Evolutionary conservation across 768 basidiomycete genomes (phyloP), one percentile per base, ranked within the genome.

Genomic region (Pulveroboletus frians): DNA sequence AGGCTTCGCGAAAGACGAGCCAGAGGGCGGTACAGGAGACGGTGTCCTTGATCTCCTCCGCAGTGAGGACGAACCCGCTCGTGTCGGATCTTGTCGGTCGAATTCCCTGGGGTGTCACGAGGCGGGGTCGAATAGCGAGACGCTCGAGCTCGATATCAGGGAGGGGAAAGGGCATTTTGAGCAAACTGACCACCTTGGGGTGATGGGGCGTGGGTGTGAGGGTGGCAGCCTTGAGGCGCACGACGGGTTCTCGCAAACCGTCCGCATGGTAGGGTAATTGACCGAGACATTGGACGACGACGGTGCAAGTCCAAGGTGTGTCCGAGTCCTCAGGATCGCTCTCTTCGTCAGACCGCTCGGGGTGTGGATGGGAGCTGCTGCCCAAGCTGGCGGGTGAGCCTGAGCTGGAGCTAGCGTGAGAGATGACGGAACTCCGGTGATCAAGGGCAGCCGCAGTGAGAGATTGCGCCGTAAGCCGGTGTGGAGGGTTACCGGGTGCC

Each of bases 291-390:
- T 83, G 78, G 30, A 86, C 72, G 51, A 83, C 80, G 55, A 92
- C 74, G n/a, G 81, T 82, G 62, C 94, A 97, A 39, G 85, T 83
- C 93, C 93, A 98, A 0, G 95, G 92, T 20, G 92, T 93, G 68
- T 98, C 94, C 38, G 89, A 91, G 61, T 97, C 95, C 63, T 98
- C 94, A 0, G 93, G 89, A 55, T 98, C 95, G 51, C 88, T 92
- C 39, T 93, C 92, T 14, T 87, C 84, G 0, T 76, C 90, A 2
- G 78, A 76, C 41, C 83, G 81, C 13, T 66, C 70, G 21, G 35
- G 37, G 9, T 60, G 54, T n/a, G 26, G 53, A 32, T 63, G 53
- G 1, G 50, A 47, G 39, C 55, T 51, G n/a, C 60, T 61, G 14
- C 21, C 42, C 27, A 50, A 21, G 52, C 61, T 69, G 10, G 54